Conservation (phyloP, 2,329 filamentous ascomycete species). For the Periconia sp. region DNA sequence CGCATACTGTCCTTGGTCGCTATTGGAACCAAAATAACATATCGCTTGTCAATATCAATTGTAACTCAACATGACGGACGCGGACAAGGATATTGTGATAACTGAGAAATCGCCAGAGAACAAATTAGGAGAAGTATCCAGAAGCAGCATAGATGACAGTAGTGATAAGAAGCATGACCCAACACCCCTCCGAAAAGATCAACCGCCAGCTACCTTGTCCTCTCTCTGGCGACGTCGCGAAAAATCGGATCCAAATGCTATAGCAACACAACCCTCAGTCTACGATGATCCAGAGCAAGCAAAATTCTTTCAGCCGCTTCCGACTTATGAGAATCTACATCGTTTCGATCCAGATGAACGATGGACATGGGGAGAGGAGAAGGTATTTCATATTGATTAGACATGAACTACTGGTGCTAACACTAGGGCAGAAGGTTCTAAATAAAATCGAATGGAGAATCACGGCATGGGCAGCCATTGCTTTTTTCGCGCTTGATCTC, state of each 20-base stretch:
- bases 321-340: slow-evolving; percentile 62
- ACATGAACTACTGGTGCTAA: background rate
- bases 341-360: slow-evolving; percentile 60
- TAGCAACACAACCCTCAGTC: slow-evolving; percentile 20
- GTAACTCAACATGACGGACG: no score
- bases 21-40: no score
- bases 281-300: slow-evolving; percentile 20
- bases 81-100: no score
- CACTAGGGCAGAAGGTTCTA: slow-evolving; percentile 14
- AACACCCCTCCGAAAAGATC: slow-evolving; percentile 11
- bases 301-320: slow-evolving; percentile 46
- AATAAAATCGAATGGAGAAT: slow-evolving; percentile 54
- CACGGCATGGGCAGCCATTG: slow-evolving; percentile 55
- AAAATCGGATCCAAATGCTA: slow-evolving; percentile 16
- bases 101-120: no score
- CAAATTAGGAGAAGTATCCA: slow-evolving; percentile 3
- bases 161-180: slow-evolving; percentile 4
- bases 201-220: slow-evolving; percentile 11
- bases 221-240: slow-evolving; percentile 15
- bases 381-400: slow-evolving; percentile 24
- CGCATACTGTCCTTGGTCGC: no score
- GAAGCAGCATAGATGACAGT: slow-evolving; percentile 2
- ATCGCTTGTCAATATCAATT: no score
- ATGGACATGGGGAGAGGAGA: slow-evolving; percentile 62
- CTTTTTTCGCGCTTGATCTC: slow-evolving; percentile 58